Percentiles rank a stretch among this genome's conserved stretches.
Evolutionary conservation across 2,329 filamentous ascomycete species (phyloP).

Genomic region (Pyricularia grisea): DNA sequence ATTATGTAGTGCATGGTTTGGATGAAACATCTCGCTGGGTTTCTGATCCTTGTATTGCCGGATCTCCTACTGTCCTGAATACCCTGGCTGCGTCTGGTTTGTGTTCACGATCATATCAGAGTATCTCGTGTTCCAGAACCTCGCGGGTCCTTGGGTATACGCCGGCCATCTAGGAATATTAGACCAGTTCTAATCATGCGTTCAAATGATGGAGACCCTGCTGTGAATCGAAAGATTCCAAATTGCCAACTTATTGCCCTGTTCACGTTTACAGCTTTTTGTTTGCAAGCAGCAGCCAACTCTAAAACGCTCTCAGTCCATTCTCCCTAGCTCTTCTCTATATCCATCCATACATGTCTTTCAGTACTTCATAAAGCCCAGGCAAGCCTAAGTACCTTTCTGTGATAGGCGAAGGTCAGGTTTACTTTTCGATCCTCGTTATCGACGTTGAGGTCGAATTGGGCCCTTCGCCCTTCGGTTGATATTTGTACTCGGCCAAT

Average conservation of each 20-base stretch:
- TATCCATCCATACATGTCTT: not conserved
- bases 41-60: no score
- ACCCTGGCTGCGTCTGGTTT: no score
- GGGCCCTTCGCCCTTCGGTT: slow-evolving; percentile 2
- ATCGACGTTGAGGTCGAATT: not conserved
- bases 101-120: no score
- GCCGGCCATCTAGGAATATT: no score
- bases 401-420: slow-evolving; percentile 6
- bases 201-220: no score
- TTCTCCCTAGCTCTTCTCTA: not conserved
- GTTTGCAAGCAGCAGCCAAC: not conserved
- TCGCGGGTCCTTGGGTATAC: no score
- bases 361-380: slow-evolving; percentile 7
- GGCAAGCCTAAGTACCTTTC: slow-evolving; percentile 9
- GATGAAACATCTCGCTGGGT: no score
- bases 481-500: slow-evolving; percentile 14
- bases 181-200: no score
- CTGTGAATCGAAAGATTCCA: not conserved
- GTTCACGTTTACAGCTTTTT: not conserved
- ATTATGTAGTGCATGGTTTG: no score
- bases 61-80: no score
- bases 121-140: no score
- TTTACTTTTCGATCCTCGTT: slow-evolving; percentile 4
- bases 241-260: not conserved
- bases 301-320: not conserved